Conservation (phyloP, 768 basidiomycete species). For the Kondoa subrosea region DNA sequence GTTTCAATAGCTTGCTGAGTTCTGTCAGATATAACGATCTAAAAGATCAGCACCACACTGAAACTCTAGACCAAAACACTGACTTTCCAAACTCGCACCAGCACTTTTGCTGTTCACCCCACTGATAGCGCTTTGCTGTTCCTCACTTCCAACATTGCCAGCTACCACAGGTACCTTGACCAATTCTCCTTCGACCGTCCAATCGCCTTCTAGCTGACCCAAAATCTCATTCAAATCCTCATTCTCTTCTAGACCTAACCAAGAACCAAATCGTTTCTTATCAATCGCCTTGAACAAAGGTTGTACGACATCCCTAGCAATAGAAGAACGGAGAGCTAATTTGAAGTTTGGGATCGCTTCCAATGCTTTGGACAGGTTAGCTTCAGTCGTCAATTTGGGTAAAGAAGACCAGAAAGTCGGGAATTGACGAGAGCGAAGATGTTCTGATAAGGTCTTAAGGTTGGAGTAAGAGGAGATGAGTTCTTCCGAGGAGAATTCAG, state of each 20-base stretch:
- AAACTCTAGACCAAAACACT: background rate
- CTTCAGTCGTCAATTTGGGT: background rate
- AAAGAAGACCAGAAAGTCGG: background rate
- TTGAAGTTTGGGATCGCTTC: background rate
- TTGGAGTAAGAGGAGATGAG: background rate
- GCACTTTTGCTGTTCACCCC: background rate
- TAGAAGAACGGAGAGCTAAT: background rate
- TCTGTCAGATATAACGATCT: background rate
- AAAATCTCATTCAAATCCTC: background rate
- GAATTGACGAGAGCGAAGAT: background rate
- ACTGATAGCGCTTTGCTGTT: background rate
- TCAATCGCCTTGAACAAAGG: background rate
- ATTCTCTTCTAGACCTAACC: background rate
- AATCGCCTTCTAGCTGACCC: background rate
- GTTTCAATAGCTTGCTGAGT: slow-evolving; percentile 6
- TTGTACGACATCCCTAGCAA: background rate
- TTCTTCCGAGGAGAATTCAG: slow-evolving; percentile 4
- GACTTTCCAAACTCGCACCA: background rate
- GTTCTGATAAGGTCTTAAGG: background rate
- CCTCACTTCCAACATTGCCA: background rate
- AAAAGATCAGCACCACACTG: background rate
- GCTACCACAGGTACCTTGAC: background rate
- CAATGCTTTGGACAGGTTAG: background rate
- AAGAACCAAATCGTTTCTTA: background rate
- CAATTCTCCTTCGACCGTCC: background rate